These are phyloP conservation scores for Neohortaea acidophila DNA, from an alignment of 495 filamentous ascomycete species.

Conservation along the genomic window DNA sequence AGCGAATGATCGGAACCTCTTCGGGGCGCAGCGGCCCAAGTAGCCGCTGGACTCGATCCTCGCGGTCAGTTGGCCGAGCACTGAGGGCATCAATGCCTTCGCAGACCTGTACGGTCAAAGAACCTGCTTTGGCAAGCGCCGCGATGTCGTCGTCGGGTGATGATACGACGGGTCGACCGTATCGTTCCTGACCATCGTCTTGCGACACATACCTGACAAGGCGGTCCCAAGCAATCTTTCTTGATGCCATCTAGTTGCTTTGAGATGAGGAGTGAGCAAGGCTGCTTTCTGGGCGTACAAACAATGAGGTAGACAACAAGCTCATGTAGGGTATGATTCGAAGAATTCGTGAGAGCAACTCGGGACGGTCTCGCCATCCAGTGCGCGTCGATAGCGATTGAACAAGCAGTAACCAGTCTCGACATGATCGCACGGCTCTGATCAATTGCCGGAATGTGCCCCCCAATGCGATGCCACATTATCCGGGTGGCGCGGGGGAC, in stretches of 20 bases:
- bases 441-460: too few species aligned
- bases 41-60: slow-evolving; percentile 21
- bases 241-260: too few species aligned
- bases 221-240: slow-evolving; percentile 31
- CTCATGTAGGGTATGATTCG: too few species aligned
- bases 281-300: too few species aligned
- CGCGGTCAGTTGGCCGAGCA: slow-evolving; percentile 9
- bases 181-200: slow-evolving; percentile 31
- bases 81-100: slow-evolving; percentile 5
- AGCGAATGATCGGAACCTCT: slow-evolving; percentile 24
- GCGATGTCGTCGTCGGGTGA: slow-evolving; percentile 31
- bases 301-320: too few species aligned
- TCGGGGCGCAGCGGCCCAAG: slow-evolving; percentile 19
- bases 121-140: slow-evolving; percentile 19
- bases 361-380: too few species aligned
- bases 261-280: neutral
- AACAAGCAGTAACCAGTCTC: too few species aligned
- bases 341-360: too few species aligned
- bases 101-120: slow-evolving; percentile 19
- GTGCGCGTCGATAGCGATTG: too few species aligned
- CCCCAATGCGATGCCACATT: too few species aligned
- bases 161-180: slow-evolving; percentile 35
- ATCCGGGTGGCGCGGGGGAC: too few species aligned
- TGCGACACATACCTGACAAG: slow-evolving; percentile 36
- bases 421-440: too few species aligned